Base-by-base conservation (phyloP, 2,329 filamentous ascomycete species). In the Trichoderma atroviride region DNA sequence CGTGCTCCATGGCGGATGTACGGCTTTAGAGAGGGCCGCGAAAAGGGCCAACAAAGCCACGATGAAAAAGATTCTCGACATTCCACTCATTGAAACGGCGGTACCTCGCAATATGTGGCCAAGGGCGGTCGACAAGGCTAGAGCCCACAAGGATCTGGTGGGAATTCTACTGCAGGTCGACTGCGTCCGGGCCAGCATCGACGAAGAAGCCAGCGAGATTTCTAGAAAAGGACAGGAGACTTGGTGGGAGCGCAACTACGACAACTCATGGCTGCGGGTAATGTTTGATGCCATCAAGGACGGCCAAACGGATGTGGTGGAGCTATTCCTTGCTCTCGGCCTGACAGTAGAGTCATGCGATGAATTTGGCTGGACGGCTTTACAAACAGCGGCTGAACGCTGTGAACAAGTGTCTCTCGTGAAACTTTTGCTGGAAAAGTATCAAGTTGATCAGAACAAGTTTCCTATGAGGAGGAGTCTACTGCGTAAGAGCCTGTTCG, bases 301-400 rank as follows among this genome's bases (percentile, higher is more conserved):
- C 16, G 40, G 10, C 37, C 24, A 50, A 24, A 10, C 22, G 16
- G 40, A 33, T 27, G 5, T 61, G 10, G 27, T 61, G 2, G 27
- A 61, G 10, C 40, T 61, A n/a, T 50, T 33, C 7, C 27, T 61
- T 22, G 50, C 59, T 10, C 59, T 33, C 27, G 59, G 59, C 3
- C 16, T 33, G 43, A 33, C 40, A 5, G 19, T 61, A 14, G 22
- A 50, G 24, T 29, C 47, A 1, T 19, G 14, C 7, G 37, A 14
- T 37, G 4, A 2, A 31, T 4, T 3, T 6, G 24, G 24, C 6
- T 5, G 2, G 10, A 40, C 59, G 19, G 40, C 27, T 29, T 29
- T 55, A 19, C 24, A 55, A 24, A 55, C 4, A 3, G 52, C 47
- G 22, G 11, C 52, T 7, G 3, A 1, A 19, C 5, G 13, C 52